These are phyloP conservation scores for Inga leiocalycina DNA, from an alignment of 306 rosid species.

Conservation along the genomic window DNA sequence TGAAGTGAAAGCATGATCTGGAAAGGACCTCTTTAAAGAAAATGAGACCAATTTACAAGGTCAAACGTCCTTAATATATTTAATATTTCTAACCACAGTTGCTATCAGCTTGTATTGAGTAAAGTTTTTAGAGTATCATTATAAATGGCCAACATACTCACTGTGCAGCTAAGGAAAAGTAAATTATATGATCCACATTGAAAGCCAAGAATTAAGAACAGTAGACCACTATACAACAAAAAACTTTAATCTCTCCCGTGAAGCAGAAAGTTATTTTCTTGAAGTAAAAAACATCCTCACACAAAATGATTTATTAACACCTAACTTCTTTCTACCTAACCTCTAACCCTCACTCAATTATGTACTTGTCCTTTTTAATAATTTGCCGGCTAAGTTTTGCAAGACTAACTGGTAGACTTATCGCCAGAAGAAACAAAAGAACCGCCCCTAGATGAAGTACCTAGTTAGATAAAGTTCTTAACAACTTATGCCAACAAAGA, in stretches of 20 bases:
- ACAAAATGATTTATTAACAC: background rate
- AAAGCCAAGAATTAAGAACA: constrained; percentile 9
- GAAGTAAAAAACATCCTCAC: background rate
- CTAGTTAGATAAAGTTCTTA: background rate
- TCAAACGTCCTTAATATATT: background rate
- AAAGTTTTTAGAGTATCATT: background rate
- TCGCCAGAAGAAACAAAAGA: background rate
- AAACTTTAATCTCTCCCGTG: background rate
- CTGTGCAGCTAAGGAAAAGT: constrained; percentile 4
- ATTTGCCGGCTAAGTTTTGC: background rate
- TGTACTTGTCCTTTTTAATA: background rate
- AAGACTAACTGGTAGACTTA: background rate
- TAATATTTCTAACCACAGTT: background rate
- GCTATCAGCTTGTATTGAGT: constrained; percentile 16
- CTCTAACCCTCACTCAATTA: background rate
- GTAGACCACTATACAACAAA: constrained; percentile 3
- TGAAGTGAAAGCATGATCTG: background rate
- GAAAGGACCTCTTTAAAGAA: constrained; percentile 21
- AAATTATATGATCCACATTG: background rate
- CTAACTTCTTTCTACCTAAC: background rate
- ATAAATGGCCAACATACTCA: background rate
- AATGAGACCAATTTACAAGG: constrained; percentile 17
- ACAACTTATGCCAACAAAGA: constrained; percentile 1
- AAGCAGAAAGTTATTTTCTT: background rate
- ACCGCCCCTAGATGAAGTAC: background rate